Evolutionary conservation across 2,329 filamentous ascomycete genomes (phyloP).

Genomic region (Ophiostoma perfectum): DNA sequence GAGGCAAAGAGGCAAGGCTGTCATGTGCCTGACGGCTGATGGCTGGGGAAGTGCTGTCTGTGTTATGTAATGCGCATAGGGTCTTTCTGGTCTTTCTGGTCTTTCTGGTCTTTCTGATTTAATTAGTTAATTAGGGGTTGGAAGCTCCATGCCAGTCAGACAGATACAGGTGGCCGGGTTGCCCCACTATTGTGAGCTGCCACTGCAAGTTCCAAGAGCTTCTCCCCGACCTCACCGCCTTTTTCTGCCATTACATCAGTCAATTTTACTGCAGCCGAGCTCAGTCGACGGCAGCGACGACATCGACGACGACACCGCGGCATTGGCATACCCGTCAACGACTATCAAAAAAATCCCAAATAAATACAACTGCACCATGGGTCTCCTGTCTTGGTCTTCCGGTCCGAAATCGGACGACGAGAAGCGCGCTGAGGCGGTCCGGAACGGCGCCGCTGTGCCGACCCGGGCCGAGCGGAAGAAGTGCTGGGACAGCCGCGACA

Average conservation of each 20-base stretch:
- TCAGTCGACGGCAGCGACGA: neutral
- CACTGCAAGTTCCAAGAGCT: neutral
- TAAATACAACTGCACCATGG: conserved; percentile 37
- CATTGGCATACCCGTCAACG: too few species aligned
- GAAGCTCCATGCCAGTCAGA: neutral
- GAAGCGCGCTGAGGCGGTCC: conserved; percentile 50
- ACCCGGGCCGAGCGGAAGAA: conserved; percentile 71
- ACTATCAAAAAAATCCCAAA: too few species aligned
- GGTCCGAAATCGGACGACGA: conserved; percentile 36
- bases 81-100: neutral
- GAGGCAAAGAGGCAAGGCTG: conserved; percentile 5
- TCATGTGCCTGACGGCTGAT: neutral
- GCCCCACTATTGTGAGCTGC: neutral
- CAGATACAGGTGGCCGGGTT: neutral
- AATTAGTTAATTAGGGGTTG: neutral
- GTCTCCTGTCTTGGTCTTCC: conserved; percentile 39
- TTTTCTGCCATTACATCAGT: conserved; percentile 22
- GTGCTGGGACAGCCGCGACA: conserved; percentile 88
- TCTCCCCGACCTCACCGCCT: conserved; percentile 17
- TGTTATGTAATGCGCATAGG: neutral
- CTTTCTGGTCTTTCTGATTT: neutral
- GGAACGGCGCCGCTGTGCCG: conserved; percentile 64
- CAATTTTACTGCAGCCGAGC: neutral
- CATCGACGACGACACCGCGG: neutral
- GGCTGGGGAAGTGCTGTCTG: neutral